These are phyloP conservation scores for Verticillium zaregamsianum DNA, from an alignment of 2,329 filamentous ascomycete genomes.

Conservation along the genomic window DNA sequence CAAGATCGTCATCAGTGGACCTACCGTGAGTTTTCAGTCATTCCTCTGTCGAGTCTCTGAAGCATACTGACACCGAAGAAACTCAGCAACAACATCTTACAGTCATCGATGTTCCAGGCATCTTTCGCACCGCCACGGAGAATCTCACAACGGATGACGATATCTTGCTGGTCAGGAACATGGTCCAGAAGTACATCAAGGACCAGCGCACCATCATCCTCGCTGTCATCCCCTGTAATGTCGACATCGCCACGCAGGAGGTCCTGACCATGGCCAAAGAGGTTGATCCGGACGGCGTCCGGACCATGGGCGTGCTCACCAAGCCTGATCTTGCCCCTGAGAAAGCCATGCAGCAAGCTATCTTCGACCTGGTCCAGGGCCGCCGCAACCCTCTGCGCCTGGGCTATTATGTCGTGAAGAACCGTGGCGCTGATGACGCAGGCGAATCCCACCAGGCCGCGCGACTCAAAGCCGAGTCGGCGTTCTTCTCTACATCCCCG, in stretches of 20 bases:
- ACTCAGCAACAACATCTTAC: constrained; percentile 30
- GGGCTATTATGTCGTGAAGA: constrained; percentile 50
- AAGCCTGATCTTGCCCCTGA: constrained; percentile 40
- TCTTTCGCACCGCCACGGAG: constrained; percentile 32
- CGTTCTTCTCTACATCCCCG: constrained; percentile 31
- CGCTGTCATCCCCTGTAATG: constrained; percentile 35
- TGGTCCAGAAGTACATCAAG: constrained; percentile 36
- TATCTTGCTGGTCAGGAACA: constrained; percentile 24
- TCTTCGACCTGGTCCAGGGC: constrained; percentile 29
- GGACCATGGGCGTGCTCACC: constrained; percentile 54
- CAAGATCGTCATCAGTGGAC: constrained; percentile 41
- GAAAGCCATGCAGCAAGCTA: constrained; percentile 19
- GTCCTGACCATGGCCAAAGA: constrained; percentile 6
- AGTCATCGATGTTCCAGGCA: constrained; percentile 42
- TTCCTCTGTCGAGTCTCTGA: too few species aligned
- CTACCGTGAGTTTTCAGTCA: constrained; percentile 22
- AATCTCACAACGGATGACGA: constrained; percentile 22
- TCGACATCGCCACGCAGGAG: constrained; percentile 31
- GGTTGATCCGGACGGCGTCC: constrained; percentile 21
- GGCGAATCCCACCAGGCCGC: constrained; percentile 20
- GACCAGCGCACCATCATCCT: constrained; percentile 39
- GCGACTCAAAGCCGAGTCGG: constrained; percentile 25
- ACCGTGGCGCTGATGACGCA: constrained; percentile 39
- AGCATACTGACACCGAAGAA: too few species aligned
- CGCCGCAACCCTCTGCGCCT: constrained; percentile 20